phyloP scores from a whole-genome alignment of 495 filamentous ascomycete genomes.

The Cryomyces minteri region DNA sequence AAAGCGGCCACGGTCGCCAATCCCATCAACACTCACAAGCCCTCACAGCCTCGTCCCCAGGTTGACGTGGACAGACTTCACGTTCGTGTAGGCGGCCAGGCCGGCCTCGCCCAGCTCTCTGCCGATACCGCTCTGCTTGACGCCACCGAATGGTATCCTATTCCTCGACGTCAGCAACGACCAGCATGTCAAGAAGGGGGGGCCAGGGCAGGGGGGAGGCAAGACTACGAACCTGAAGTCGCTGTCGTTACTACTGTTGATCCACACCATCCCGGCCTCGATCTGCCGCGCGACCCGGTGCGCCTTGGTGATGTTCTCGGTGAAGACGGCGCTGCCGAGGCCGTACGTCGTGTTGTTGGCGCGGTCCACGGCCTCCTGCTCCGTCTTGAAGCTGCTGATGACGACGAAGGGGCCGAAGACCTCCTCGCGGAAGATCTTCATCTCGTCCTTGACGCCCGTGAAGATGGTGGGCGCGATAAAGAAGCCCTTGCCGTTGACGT shows the following conservation, averaged over 20 bases:
- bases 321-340: conserved; percentile 73
- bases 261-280: conserved; percentile 93
- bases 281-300: conserved; percentile 73
- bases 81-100: conserved; percentile 60
- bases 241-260: conserved; percentile 46
- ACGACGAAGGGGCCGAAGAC: conserved; percentile 90
- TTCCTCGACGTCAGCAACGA: conserved; percentile 9
- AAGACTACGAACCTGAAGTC: conserved; percentile 5
- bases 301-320: conserved; percentile 56
- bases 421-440: conserved; percentile 83
- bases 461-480: conserved; percentile 67
- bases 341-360: conserved; percentile 88
- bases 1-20: too few species aligned
- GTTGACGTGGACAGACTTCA: conserved; percentile 69
- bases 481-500: conserved; percentile 35
- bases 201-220: neutral
- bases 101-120: conserved; percentile 77
- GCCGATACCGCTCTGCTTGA: conserved; percentile 91
- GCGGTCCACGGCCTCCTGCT: conserved; percentile 66
- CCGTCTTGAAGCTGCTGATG: conserved; percentile 61
- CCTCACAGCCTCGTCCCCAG: conserved; percentile 43
- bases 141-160: conserved; percentile 72
- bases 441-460: conserved; percentile 65
- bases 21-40: neutral
- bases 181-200: too few species aligned